Base-by-base conservation (phyloP, 441 rosid species). In the Erodium moschatum region DNA sequence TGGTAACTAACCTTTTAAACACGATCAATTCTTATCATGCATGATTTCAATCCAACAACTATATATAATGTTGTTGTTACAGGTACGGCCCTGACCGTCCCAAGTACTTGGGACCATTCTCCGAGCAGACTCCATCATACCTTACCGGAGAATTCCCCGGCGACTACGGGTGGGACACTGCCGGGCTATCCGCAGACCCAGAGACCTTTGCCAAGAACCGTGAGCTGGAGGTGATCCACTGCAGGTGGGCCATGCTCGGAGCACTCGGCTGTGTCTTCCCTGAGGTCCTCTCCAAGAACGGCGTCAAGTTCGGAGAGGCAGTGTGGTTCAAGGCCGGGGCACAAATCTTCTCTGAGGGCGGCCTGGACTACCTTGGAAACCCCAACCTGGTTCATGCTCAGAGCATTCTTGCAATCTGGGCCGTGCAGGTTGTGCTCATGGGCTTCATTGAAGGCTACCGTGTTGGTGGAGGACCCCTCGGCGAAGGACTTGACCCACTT, bases 341-440 rank as follows among this genome's bases (percentile, higher is more conserved):
- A 61, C 64, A 20, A 12, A 20, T 61, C 27, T 61, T 61, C 64
- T 61, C 31, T 1, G 64, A 61, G 33, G 64, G 70, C 7, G 70
- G 75, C 29, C 70, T 72, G 13, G 70, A 72, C 20, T 15, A 72
- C 67, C 66, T 72, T 8, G 75, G 75, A 5, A 72, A 72, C 75
- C 75, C 75, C 0, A 72, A 66, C 70, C 44, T 72, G 67, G 35
- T 72, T 66, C 75, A 72, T 4, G 75, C 75, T 7, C 75, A 72
- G 65, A 72, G 75, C 70, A 72, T 72, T 31, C 67, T 72, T 15
- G 75, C 70, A 58, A 72, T 72, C 75, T 72, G 75, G 75, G 75
- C 75, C 1, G 24, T 56, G 61, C 75, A 72, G 54, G 75, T 72
- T 3, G 62, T 72, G 67, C 65, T 72, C 44, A 72, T 72, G 75